These are phyloP conservation scores for Xerocomus nothofagi DNA, from an alignment of 1,284 basidiomycete genomes.

Conservation along the genomic window DNA sequence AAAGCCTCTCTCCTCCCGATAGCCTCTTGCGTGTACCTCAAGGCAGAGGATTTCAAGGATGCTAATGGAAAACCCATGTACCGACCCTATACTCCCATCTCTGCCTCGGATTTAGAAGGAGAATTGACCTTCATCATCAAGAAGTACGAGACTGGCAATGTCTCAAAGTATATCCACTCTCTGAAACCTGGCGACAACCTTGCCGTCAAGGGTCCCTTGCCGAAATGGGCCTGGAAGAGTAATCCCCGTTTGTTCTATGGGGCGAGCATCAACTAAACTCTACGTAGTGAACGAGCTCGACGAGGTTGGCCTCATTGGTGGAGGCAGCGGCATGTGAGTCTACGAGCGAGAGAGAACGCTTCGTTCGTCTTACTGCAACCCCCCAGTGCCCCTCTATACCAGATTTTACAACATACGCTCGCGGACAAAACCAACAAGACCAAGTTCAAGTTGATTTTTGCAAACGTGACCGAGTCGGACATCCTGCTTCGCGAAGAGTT, in stretches of 20 bases:
- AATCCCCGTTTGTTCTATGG: slow-evolving; percentile 13
- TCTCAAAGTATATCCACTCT: slow-evolving; percentile 74
- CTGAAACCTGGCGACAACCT: slow-evolving; percentile 82
- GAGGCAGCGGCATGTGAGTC: slow-evolving; percentile 81
- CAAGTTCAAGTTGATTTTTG: slow-evolving; percentile 90
- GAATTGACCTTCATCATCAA: slow-evolving; percentile 86
- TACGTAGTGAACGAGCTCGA: slow-evolving; percentile 78
- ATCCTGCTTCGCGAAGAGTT: slow-evolving; percentile 87
- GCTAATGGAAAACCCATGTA: slow-evolving; percentile 88
- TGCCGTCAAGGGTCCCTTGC: slow-evolving; percentile 87
- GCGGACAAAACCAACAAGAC: slow-evolving; percentile 82
- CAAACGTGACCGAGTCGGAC: slow-evolving; percentile 88
- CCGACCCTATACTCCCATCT: slow-evolving; percentile 87
- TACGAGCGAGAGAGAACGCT: not conserved
- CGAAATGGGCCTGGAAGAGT: slow-evolving; percentile 83
- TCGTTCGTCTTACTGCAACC: slow-evolving; percentile 13
- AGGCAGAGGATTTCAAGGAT: slow-evolving; percentile 63
- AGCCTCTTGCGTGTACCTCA: slow-evolving; percentile 68
- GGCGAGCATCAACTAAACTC: not conserved
- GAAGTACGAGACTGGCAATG: slow-evolving; percentile 77
- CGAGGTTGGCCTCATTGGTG: slow-evolving; percentile 85
- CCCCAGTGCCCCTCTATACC: slow-evolving; percentile 70
- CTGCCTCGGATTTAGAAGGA: slow-evolving; percentile 68
- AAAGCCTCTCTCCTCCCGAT: slow-evolving; percentile 79
- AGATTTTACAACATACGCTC: slow-evolving; percentile 75